Percentiles rank a stretch among this genome's conserved stretches.
phyloP scores from a whole-genome alignment of 192 early-diverging fungal genomes.

The Rhizoclosmatium globosum region DNA sequence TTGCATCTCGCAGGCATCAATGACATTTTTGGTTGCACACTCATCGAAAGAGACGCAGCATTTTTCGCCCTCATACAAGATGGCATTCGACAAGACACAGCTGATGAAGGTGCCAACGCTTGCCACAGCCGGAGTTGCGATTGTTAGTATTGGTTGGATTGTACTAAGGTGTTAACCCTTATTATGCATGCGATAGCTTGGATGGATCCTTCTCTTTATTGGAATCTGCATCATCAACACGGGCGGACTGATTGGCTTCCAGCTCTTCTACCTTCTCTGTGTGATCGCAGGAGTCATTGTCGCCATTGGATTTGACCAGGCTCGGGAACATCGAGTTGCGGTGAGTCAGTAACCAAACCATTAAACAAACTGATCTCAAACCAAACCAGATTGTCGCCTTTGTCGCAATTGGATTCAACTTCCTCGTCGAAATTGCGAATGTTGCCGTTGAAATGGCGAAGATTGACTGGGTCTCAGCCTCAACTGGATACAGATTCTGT shows the following conservation, averaged over 20 bases:
- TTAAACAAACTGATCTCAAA: not conserved
- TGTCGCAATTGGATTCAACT: conserved; percentile 41
- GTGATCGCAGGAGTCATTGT: conserved; percentile 24
- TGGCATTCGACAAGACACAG: conserved; percentile 7
- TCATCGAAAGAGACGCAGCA: too few relatives aligned
- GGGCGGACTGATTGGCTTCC: conserved; percentile 9
- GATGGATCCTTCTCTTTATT: conserved; percentile 46
- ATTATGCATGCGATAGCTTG: conserved; percentile 29
- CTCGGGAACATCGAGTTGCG: conserved; percentile 36
- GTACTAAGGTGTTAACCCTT: not conserved
- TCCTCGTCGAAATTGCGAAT: conserved; percentile 33
- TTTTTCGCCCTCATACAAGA: not conserved
- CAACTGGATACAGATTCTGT: conserved; percentile 10
- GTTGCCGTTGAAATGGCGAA: conserved; percentile 10
- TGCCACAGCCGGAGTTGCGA: not conserved
- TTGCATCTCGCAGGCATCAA: too few relatives aligned
- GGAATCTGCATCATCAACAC: conserved; percentile 36
- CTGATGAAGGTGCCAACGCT: conserved; percentile 15
- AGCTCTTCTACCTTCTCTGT: conserved; percentile 38
- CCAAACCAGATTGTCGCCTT: conserved; percentile 42
- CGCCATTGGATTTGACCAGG: conserved; percentile 12
- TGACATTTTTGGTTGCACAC: too few relatives aligned
- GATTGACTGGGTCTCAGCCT: not conserved
- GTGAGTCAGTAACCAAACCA: conserved; percentile 24
- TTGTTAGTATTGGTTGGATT: not conserved